Evolutionary conservation across 2,329 filamentous ascomycete genomes (phyloP).

Genomic region (Arthrobotrys pseudoclavata): DNA sequence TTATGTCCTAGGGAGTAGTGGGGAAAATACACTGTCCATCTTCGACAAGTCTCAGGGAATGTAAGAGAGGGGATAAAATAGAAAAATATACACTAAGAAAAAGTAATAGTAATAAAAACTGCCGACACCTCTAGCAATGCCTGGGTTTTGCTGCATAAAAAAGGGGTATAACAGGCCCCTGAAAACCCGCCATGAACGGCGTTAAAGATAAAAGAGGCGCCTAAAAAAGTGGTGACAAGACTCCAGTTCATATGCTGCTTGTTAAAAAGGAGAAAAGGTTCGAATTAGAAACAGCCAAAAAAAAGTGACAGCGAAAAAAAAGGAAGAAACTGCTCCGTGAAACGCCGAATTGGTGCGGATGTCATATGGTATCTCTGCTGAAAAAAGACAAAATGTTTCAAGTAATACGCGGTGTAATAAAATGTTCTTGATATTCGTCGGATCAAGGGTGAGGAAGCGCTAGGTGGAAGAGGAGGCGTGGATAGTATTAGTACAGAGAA

Average conservation of each 20-base stretch:
- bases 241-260: conserved; percentile 47
- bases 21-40: conserved; percentile 1
- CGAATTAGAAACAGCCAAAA: background rate
- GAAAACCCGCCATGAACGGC: conserved; percentile 7
- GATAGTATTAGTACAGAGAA: conserved; percentile 19
- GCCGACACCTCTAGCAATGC: conserved; percentile 20
- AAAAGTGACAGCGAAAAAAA: conserved; percentile 5
- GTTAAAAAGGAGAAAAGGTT: conserved; percentile 26
- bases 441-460: background rate
- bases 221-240: conserved; percentile 22
- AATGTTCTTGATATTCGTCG: conserved; percentile 13
- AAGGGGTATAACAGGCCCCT: conserved; percentile 7
- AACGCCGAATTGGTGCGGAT: conserved; percentile 42
- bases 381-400: conserved; percentile 29
- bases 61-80: background rate
- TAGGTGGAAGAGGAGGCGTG: background rate
- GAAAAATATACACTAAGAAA: conserved; percentile 4
- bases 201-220: conserved; percentile 12
- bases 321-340: conserved; percentile 34
- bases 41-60: background rate
- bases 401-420: conserved; percentile 23
- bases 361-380: conserved; percentile 55
- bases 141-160: conserved; percentile 4
- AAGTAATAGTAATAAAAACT: conserved; percentile 12
- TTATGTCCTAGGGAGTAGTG: conserved; percentile 2